Conservation (phyloP, 345 rosid genomes). For the Cardamine resedifolia region DNA sequence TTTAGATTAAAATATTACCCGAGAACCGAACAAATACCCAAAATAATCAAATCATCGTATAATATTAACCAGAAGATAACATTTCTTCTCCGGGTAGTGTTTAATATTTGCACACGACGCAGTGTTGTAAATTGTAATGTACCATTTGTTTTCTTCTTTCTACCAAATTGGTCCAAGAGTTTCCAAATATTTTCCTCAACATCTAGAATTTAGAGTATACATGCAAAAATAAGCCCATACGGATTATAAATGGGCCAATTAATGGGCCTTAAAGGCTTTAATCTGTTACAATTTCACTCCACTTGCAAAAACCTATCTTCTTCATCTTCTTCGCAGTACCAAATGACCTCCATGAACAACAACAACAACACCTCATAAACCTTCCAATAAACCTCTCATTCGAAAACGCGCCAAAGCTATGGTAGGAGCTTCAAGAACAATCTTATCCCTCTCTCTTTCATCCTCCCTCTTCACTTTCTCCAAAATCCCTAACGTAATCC, state of each 20-base stretch:
- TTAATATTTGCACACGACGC: no score
- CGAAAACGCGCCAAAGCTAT: slow-evolving; percentile 43
- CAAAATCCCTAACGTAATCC: slow-evolving; percentile 31
- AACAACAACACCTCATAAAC: slow-evolving; percentile 4
- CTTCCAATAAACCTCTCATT: slow-evolving; percentile 18
- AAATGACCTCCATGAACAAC: slow-evolving; percentile 25
- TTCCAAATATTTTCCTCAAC: no score
- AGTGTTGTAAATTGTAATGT: no score
- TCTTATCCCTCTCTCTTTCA: slow-evolving; percentile 50
- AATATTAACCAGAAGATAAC: no score
- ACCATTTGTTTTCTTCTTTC: no score
- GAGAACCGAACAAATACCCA: no score
- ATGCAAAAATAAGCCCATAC: background rate
- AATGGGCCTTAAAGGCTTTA: slow-evolving; percentile 19
- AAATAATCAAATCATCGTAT: no score
- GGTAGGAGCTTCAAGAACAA: slow-evolving; percentile 55
- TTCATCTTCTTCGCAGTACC: slow-evolving; percentile 12
- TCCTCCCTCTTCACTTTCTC: slow-evolving; percentile 40
- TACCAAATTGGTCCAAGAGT: no score
- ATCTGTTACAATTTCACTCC: slow-evolving; percentile 2
- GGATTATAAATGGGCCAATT: background rate
- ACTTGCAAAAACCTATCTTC: slow-evolving; percentile 39
- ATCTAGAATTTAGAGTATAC: no score
- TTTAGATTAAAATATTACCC: no score
- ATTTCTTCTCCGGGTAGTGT: no score